Base-by-base conservation (phyloP, 768 basidiomycete genomes). In the Tricholoma sp. region DNA sequence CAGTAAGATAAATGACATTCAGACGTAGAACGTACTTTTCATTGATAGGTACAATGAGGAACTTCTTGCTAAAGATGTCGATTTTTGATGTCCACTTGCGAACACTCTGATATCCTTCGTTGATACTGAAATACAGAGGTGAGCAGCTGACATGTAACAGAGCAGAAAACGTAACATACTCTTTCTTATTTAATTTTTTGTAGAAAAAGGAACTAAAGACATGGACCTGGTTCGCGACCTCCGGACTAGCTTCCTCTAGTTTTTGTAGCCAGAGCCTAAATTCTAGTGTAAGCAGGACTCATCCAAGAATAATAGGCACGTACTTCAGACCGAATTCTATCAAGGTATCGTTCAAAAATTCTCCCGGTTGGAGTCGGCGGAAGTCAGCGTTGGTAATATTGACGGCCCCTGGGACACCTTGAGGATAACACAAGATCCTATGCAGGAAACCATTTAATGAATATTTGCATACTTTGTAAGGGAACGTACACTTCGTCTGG, bases 191-290 rank as follows among this genome's bases (percentile, higher is more conserved):
- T 28, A 99, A 72, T 70, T 97, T 96, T 76, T 95, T 92, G 76
- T 95, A 98, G 72, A 99, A 98, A 73, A 98, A 99, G 0, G 95
- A 95, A 69, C 88, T 98, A 76, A 98, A 98, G 4, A 98, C 81
- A 64, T 98, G 88, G 1, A 95, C 78, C 61, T 90, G 80, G 2
- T 85, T 80, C 1, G 84, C 89, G 4, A 91, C 71, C 13, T 77
- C 77, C 2, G 87, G 85, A 58, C 87, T 66, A 34, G 65, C 71
- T 36, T 68, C 72, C 59, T 82, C 80, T 24, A 91, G 69, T 6
- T 80, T 77, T 50, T 74, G 78, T 9, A 87, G 76, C 87, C 90
- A 91, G 12, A 85, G 74, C 67, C 94, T 95, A 54, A 58, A 45
- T 59, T 44, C 61, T 18, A 50, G 44, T 20, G 13, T 15, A 17